phyloP scores from a whole-genome alignment of 2,329 filamentous ascomycete species.

The Neonectria faginata region DNA sequence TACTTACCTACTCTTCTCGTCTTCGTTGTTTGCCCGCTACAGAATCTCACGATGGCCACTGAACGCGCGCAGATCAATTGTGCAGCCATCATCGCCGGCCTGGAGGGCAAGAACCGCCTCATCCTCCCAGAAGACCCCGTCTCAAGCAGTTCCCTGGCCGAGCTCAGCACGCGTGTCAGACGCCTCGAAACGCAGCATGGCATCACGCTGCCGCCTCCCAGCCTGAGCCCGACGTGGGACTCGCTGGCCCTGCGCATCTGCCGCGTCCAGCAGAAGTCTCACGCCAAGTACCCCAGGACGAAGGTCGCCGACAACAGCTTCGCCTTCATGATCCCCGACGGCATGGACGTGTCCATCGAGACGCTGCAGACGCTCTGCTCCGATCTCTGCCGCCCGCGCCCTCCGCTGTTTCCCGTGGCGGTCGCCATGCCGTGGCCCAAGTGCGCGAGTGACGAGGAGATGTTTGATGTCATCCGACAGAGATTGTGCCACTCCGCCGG shows the following conservation, averaged over 20 bases:
- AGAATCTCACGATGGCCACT: neutral
- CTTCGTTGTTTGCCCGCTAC: neutral
- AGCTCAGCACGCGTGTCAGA: conserved; percentile 8
- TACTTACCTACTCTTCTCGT: neutral
- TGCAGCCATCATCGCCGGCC: neutral
- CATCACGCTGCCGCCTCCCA: neutral
- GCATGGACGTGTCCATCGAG: neutral
- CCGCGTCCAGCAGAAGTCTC: conserved; percentile 1
- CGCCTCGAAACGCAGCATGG: neutral
- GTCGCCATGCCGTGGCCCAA: conserved; percentile 3
- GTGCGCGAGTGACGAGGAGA: conserved; percentile 6
- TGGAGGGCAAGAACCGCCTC: neutral
- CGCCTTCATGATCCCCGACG: neutral
- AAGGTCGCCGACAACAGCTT: neutral
- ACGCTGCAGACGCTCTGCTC: conserved; percentile 9
- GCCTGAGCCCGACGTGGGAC: conserved; percentile 8
- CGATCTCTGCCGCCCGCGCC: neutral
- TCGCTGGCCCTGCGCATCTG: conserved; percentile 16
- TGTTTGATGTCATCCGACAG: conserved; percentile 10
- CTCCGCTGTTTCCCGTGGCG: neutral
- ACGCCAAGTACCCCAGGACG: neutral
- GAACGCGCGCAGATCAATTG: neutral
- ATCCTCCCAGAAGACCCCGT: neutral
- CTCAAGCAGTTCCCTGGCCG: neutral
- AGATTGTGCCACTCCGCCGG: conserved; percentile 3